Base-by-base conservation (phyloP, 1,284 basidiomycete species). In the Apiotrichum gracile region DNA sequence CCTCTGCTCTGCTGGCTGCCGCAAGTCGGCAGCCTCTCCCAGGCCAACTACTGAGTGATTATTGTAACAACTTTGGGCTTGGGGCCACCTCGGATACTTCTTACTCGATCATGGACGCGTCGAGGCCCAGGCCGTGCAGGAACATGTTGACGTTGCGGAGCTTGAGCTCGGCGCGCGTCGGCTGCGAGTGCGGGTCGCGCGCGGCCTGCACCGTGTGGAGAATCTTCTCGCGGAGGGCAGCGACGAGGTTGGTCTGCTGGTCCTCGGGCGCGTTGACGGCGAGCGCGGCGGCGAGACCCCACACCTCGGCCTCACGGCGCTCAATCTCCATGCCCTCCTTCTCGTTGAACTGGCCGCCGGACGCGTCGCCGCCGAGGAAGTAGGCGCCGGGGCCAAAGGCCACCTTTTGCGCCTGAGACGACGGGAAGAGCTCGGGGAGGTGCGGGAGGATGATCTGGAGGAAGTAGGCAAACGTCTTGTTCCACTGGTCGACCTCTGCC, bases 401-500 rank as follows among this genome's bases (percentile, higher is more conserved):
- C 4, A 81, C 69, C 38, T 82, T 67, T 46, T 74, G 79, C 29
- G 86, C 83, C 41, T 91, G 84, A 7, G 86, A 86, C 2, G 92
- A 94, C 0, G 94, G 93, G 82, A 98, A 98, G 21, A 98, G 82
- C 9, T 80, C 76, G 14, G 85, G 76, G 29, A 97, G 80, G 61
- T 88, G 81, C 1, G 88, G 85, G 2, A 84, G 79, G 34, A 97
- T 79, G 4, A 85, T 77, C 59, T 86, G 80, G 74, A 96, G 88
- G 54, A 97, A 80, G 66, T 88, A 85, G 58, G 88, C 84, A 70
- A 91, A 94, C 69, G 88, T 84, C 40, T 81, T 77, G 77, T 87
- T 83, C 91, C 94, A 97, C 78, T 91, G 86, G 51, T 87, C 82
- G 48, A 86, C 77, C 63, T 97, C 93, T 51, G 85, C 85, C 1